phyloP scores from a whole-genome alignment of 2,329 filamentous ascomycete genomes.

The Raffaelea albimanens region DNA sequence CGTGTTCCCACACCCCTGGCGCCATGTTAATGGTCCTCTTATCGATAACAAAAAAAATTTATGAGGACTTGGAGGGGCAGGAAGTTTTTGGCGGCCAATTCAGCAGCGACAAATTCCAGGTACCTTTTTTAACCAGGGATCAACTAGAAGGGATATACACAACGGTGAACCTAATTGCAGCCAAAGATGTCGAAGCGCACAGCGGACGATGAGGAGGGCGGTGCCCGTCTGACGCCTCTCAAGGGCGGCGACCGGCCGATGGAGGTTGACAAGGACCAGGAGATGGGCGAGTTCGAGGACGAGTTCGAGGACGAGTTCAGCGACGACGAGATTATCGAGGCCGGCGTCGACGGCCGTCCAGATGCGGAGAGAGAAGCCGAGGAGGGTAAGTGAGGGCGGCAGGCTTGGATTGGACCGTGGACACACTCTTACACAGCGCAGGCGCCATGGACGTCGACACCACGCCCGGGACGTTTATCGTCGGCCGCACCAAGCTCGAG shows the following conservation, averaged over 20 bases:
- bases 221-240: conserved; percentile 36
- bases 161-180: no score
- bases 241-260: conserved; percentile 54
- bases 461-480: conserved; percentile 79
- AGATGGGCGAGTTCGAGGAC: conserved; percentile 82
- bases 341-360: conserved; percentile 84
- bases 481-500: conserved; percentile 83
- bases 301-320: conserved; percentile 88
- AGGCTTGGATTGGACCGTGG: no score
- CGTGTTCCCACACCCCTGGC: no score
- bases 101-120: no score
- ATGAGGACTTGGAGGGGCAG: no score
- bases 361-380: conserved; percentile 90
- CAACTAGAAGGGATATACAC: no score
- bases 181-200: conserved; percentile 14
- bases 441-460: conserved; percentile 76
- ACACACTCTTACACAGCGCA: no score
- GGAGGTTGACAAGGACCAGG: conserved; percentile 56
- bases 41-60: conserved; percentile 12
- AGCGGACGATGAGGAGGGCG: conserved; percentile 11
- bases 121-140: no score
- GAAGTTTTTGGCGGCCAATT: no score
- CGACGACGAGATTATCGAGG: conserved; percentile 84
- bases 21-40: no score
- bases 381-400: conserved; percentile 64